Conservation (phyloP, 2,329 filamentous ascomycete species). For the Raffaelea deltoideospora region DNA sequence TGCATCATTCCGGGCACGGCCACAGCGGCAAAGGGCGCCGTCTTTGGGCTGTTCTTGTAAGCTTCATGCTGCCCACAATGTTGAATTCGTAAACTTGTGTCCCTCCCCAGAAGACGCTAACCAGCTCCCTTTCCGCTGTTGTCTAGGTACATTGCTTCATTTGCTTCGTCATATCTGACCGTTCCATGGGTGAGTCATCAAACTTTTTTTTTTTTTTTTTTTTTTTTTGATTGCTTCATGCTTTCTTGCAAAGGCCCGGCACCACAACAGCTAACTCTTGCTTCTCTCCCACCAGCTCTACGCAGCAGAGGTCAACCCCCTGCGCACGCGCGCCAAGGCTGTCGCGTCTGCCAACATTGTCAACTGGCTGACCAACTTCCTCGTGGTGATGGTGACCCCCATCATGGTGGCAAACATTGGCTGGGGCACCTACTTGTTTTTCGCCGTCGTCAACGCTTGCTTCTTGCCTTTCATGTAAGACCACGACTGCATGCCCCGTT, state of each 20-base stretch:
- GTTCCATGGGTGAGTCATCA: slow-evolving; percentile 39
- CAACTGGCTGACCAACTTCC: slow-evolving; percentile 48
- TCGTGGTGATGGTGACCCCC: slow-evolving; percentile 53
- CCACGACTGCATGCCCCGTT: no score
- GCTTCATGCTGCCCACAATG: no score
- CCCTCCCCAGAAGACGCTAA: no score
- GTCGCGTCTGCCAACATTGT: slow-evolving; percentile 48
- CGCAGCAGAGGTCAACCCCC: slow-evolving; percentile 44
- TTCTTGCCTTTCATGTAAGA: no score
- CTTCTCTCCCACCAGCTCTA: no score
- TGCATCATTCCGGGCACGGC: slow-evolving; percentile 20
- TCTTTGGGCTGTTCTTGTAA: slow-evolving; percentile 42
- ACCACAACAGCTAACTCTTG: background rate
- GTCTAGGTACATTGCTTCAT: slow-evolving; percentile 46
- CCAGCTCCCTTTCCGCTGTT: no score
- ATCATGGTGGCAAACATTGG: slow-evolving; percentile 38
- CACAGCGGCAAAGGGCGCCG: slow-evolving; percentile 18
- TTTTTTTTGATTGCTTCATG: slow-evolving; percentile 18
- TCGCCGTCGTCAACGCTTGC: slow-evolving; percentile 34
- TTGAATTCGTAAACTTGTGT: no score
- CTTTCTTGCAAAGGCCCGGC: no score
- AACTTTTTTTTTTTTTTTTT: background rate
- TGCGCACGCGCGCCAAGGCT: slow-evolving; percentile 44
- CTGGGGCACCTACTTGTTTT: slow-evolving; percentile 41
- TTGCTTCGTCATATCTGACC: slow-evolving; percentile 37